Percentiles rank a stretch among this genome's conserved stretches.
Evolutionary conservation across 805 yeast genomes (phyloP).

Genomic region (Sugiyamaella floridensis): DNA sequence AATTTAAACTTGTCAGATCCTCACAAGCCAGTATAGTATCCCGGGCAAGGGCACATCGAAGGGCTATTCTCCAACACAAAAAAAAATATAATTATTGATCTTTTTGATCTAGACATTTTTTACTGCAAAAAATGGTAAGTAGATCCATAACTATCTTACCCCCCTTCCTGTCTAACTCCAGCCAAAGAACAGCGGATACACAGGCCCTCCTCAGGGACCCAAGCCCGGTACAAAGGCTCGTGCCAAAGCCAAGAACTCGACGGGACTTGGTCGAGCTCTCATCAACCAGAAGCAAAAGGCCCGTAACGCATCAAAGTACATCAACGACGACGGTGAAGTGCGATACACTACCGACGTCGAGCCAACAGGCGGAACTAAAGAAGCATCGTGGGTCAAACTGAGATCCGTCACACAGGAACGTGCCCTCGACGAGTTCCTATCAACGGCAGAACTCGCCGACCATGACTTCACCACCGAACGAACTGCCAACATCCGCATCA

Average conservation of each 20-base stretch:
- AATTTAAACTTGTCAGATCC: no score
- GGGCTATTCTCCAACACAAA: neutral
- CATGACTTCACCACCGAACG: conserved; percentile 94
- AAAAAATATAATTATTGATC: neutral
- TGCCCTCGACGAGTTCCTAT: conserved; percentile 87
- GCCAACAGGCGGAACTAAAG: conserved; percentile 41
- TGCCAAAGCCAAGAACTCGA: conserved; percentile 42
- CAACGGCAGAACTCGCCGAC: conserved; percentile 92
- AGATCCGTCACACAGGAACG: conserved; percentile 93
- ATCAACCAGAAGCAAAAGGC: conserved; percentile 65
- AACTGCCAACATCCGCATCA: conserved; percentile 72
- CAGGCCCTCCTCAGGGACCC: conserved; percentile 72
- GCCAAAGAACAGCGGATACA: conserved; percentile 4
- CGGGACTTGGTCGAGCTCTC: conserved; percentile 81
- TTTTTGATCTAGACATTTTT: neutral
- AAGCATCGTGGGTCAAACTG: conserved; percentile 82
- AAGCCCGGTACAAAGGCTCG: conserved; percentile 83
- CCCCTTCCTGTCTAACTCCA: conserved; percentile 1
- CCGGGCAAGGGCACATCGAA: neutral
- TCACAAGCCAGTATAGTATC: neutral
- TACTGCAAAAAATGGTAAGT: neutral
- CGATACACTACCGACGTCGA: conserved; percentile 72
- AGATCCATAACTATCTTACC: neutral
- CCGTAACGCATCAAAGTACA: conserved; percentile 17
- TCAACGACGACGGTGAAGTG: conserved; percentile 74